phyloP scores from a whole-genome alignment of 202 grass and related monocot genomes.

The Bolboschoenoplectus hybrid region DNA sequence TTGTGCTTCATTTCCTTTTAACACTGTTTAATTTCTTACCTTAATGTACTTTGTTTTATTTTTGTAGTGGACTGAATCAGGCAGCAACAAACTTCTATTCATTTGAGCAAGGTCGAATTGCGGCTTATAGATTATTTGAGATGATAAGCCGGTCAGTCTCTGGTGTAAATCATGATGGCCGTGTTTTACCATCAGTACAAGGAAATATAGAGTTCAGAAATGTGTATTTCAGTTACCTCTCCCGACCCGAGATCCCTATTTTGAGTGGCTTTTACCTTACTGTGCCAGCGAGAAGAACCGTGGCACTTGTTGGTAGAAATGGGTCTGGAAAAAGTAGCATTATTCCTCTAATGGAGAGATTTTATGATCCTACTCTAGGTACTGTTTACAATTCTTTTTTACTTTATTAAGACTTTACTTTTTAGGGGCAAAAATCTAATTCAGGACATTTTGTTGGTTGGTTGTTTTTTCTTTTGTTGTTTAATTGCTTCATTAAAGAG shows the following conservation, averaged over 20 bases:
- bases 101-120: conserved; percentile 96
- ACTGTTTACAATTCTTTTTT: conserved; percentile 38
- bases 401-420: conserved; percentile 25
- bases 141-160: conserved; percentile 97
- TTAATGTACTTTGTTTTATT: conserved; percentile 6
- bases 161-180: conserved; percentile 79
- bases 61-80: conserved; percentile 92
- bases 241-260: conserved; percentile 97
- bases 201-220: conserved; percentile 99
- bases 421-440: neutral
- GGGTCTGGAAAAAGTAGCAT: conserved; percentile 99
- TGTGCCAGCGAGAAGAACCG: conserved; percentile 91
- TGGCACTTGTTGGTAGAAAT: conserved; percentile 97
- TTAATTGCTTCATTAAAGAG: conserved; percentile 11
- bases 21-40: conserved; percentile 16
- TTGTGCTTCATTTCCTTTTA: conserved; percentile 7
- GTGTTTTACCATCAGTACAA: conserved; percentile 68
- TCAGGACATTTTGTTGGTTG: neutral
- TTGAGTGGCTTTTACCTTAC: conserved; percentile 97
- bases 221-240: conserved; percentile 98
- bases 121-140: conserved; percentile 95
- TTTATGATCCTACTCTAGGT: conserved; percentile 99
- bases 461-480: conserved; percentile 21
- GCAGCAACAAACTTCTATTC: conserved; percentile 99
- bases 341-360: conserved; percentile 99